Conservation (phyloP, 805 yeast species). For the Yarrowia keelungensis region DNA sequence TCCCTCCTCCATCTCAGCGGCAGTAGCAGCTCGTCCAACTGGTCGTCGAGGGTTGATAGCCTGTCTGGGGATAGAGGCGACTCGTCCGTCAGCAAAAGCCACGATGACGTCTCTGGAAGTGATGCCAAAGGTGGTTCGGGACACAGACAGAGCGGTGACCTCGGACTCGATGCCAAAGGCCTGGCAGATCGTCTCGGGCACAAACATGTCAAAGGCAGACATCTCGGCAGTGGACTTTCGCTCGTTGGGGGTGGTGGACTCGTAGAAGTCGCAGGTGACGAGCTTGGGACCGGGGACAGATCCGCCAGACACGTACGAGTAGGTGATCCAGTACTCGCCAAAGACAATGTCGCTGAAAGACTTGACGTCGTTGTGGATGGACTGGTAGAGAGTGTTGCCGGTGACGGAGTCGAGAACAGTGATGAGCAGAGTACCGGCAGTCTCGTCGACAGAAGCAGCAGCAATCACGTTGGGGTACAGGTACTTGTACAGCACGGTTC, state of each 20-base stretch:
- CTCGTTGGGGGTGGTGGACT: slow-evolving; percentile 62
- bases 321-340: slow-evolving; percentile 86
- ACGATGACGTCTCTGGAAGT: slow-evolving; percentile 70
- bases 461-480: slow-evolving; percentile 72
- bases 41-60: slow-evolving; percentile 74
- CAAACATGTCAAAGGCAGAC: slow-evolving; percentile 52
- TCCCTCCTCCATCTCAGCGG: slow-evolving; percentile 63
- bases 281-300: slow-evolving; percentile 61
- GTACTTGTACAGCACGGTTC: slow-evolving; percentile 82
- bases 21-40: slow-evolving; percentile 59
- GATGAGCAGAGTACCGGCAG: slow-evolving; percentile 52
- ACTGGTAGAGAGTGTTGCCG: slow-evolving; percentile 65
- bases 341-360: slow-evolving; percentile 60
- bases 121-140: slow-evolving; percentile 70
- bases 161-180: slow-evolving; percentile 68
- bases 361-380: slow-evolving; percentile 54
- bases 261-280: slow-evolving; percentile 79
- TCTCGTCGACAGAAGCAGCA: slow-evolving; percentile 55
- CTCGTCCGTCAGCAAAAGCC: slow-evolving; percentile 64
- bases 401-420: slow-evolving; percentile 70
- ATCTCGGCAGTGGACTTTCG: slow-evolving; percentile 49
- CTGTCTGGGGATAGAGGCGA: slow-evolving; percentile 73
- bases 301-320: slow-evolving; percentile 65
- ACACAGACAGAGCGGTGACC: slow-evolving; percentile 59
- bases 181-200: slow-evolving; percentile 60